Evolutionary conservation across 1,284 basidiomycete species (phyloP), one percentile per base, ranked within the genome.

Genomic region (Termitomyces sp.): DNA sequence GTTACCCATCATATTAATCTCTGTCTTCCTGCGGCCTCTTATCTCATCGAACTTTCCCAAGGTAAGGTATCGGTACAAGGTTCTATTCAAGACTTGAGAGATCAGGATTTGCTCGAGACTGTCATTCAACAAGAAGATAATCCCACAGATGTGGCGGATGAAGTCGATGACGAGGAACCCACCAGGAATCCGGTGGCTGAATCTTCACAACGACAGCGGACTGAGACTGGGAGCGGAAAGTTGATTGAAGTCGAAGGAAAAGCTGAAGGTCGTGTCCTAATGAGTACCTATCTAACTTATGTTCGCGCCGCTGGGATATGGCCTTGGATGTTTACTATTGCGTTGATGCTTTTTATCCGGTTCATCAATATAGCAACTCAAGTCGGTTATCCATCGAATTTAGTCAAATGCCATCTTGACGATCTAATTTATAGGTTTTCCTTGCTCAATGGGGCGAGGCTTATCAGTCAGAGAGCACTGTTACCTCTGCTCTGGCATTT

Each of bases 1-100:
- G 90, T 95, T 36, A 94, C 92, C 0, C 93, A 96, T 67, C 91
- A 94, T 63, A 84, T 94, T 59, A 83, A 78, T 47, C 73, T 92
- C 1, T 87, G 88, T 59, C 70, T 88, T 0, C 81, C 85, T 2
- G 68, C 76, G 12, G 80, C 87, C 1, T 74, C 82, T 33, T 86
- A 87, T 65, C 70, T 90, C 1, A 73, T 92, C 19, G 85, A 89
- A 59, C 73, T 92, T 5, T 73, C 79, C 0, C 74, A 78, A 42
- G 90, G 90, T 0, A 69, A 70, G 1, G 70, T 90, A 21, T 65
- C 82, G n/a, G 75, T 77, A 30, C 79, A 73, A 77, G 88, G 64
- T 64, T 77, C 70, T 1, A 78, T 84, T 15, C 70, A 78, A 31
- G 80, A 84, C 38, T 72, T 90, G n/a, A 73, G 75, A 36, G 69